Percentiles rank a stretch among this genome's conserved stretches.
These are phyloP conservation scores for Microdochium bolleyi DNA, from an alignment of 2,329 filamentous ascomycete species.

Conservation along the genomic window DNA sequence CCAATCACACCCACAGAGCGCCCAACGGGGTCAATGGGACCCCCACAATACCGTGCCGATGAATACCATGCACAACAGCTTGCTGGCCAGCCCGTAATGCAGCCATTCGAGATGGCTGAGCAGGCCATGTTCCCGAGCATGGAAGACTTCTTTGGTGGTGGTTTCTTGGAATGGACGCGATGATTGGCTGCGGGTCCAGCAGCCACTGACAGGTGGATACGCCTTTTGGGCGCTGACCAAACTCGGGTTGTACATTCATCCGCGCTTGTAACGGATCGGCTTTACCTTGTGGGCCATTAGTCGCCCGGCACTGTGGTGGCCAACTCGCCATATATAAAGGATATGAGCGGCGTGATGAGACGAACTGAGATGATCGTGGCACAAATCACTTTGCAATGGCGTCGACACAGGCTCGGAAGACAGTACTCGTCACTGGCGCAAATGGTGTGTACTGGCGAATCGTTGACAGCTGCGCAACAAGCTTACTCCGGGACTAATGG, in stretches of 20 bases:
- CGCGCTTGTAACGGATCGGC: not conserved
- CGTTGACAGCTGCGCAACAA: too few species aligned
- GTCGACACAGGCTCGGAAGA: not conserved
- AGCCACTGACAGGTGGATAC: not conserved
- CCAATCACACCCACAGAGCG: not conserved
- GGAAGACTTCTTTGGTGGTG: conserved; percentile 23
- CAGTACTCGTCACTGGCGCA: conserved; percentile 36
- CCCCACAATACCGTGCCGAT: conserved; percentile 2
- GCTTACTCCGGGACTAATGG: too few species aligned
- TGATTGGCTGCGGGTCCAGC: not conserved
- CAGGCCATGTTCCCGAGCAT: conserved; percentile 20
- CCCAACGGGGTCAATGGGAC: not conserved
- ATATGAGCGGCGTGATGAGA: too few species aligned
- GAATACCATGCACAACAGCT: conserved; percentile 4
- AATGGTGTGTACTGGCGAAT: conserved; percentile 22
- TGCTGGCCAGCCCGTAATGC: conserved; percentile 1
- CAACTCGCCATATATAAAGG: too few species aligned
- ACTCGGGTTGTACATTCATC: not conserved
- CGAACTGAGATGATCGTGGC: not conserved
- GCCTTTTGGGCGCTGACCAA: not conserved
- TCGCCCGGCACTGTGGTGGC: not conserved
- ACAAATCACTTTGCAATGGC: not conserved
- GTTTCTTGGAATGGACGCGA: conserved; percentile 14
- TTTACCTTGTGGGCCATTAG: not conserved
- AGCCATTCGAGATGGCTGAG: conserved; percentile 11